Base-by-base conservation (phyloP, 345 rosid species). In the Mangifera indica region DNA sequence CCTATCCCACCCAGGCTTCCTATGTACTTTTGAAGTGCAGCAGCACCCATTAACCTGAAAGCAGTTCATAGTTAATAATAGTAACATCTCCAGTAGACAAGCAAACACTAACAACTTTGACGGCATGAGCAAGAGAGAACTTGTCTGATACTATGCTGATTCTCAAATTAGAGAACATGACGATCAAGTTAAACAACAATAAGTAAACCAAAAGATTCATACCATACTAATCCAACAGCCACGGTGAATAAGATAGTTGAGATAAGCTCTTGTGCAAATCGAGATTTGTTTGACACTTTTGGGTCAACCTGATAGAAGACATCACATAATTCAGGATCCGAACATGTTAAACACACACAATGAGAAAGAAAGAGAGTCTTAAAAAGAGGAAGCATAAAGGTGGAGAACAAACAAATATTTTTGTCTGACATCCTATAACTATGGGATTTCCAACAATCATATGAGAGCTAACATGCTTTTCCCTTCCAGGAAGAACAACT, bases 1-100 rank as follows among this genome's bases (percentile, higher is more conserved):
- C 99, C 98, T 66, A 94, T 94, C 69, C 98, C 98, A 74, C 99
- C 98, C 70, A 92, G 82, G 83, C 94, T 87, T 63, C 97, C 98
- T 67, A 92, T 80, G 81, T 92, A 95, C 85, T 88, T 95, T 73
- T 95, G 98, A 74, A 95, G 94, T 32, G 98, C 97, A 63, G 98
- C 85, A 57, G 96, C 93, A 80, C 99, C 98, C 96, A 95, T 85
- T 53, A 95, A 62, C 97, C 99, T 92, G 82, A 73, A 74, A 77
- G 62, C 70, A n/a, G 73, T 29, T 72, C 37, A 17, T 40, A 45
- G 51, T 65, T 44, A 63, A 71, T 54, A 72, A 72, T 72, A 79
- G 44, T 24, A 72, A 70, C 63, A 71, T 51, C 37, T 72, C 49
- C 49, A 70, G 24, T 66, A 51, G 24, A 69, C 32, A 17, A 62